Evolutionary conservation across 805 yeast genomes (phyloP).

Genomic region (Schwanniomyces vanrijiae): DNA sequence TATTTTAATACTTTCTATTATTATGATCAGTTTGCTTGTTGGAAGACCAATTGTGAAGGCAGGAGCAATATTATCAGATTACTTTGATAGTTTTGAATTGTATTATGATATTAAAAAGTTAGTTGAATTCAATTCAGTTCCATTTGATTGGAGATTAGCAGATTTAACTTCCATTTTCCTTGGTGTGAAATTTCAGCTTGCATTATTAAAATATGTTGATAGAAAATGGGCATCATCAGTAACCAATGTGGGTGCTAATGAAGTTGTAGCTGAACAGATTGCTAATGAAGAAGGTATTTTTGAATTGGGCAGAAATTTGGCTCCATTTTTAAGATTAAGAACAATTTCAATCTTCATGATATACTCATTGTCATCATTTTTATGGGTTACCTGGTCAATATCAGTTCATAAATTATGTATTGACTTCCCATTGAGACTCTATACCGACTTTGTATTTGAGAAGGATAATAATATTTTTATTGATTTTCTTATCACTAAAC

Average conservation of each 20-base stretch:
- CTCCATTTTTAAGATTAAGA: slow-evolving; percentile 4
- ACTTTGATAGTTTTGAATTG: neutral
- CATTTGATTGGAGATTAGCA: slow-evolving; percentile 18
- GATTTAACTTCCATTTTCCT: slow-evolving; percentile 19
- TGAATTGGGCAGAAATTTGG: slow-evolving; percentile 1
- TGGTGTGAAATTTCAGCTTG: slow-evolving; percentile 16
- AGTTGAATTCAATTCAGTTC: slow-evolving; percentile 1
- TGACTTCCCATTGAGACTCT: slow-evolving; percentile 17
- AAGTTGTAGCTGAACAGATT: slow-evolving; percentile 8
- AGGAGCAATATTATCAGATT: slow-evolving; percentile 2
- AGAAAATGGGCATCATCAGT: slow-evolving; percentile 1
- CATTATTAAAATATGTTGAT: slow-evolving; percentile 10
- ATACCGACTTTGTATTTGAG: slow-evolving; percentile 1
- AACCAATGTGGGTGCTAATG: slow-evolving; percentile 10
- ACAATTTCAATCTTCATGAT: neutral
- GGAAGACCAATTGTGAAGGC: slow-evolving; percentile 26
- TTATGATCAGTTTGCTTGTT: slow-evolving; percentile 21
- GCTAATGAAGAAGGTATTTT: slow-evolving; percentile 5
- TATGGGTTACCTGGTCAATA: slow-evolving; percentile 19
- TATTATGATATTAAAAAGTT: neutral
- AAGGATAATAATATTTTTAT: slow-evolving; percentile 4
- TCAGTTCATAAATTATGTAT: slow-evolving; percentile 20
- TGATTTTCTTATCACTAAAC: slow-evolving; percentile 7
- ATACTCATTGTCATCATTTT: slow-evolving; percentile 4
- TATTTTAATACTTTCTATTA: slow-evolving; percentile 21